These are phyloP conservation scores for Aspergillus luchuensis DNA, from an alignment of 2,329 filamentous ascomycete genomes.

Conservation along the genomic window DNA sequence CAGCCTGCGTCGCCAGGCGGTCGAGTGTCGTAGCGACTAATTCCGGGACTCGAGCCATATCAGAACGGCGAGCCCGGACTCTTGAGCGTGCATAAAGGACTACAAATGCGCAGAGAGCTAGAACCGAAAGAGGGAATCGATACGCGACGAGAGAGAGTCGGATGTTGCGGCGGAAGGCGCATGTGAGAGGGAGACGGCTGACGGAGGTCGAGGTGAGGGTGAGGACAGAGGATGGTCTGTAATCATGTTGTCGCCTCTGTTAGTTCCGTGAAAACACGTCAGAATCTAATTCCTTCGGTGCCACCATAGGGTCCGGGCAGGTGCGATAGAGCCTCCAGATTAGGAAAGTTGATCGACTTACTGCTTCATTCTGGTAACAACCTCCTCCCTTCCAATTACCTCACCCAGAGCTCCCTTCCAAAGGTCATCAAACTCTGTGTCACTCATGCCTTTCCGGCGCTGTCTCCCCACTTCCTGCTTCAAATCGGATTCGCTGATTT, in stretches of 20 bases:
- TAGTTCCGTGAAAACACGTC: slow-evolving; percentile 67
- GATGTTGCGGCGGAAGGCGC: slow-evolving; percentile 50
- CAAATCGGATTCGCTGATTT: slow-evolving; percentile 69
- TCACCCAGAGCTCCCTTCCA: slow-evolving; percentile 55
- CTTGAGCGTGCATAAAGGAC: slow-evolving; percentile 65
- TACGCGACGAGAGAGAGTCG: slow-evolving; percentile 53
- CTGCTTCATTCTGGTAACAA: slow-evolving; percentile 59
- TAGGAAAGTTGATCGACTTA: slow-evolving; percentile 49
- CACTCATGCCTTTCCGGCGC: slow-evolving; percentile 78
- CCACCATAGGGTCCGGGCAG: slow-evolving; percentile 1
- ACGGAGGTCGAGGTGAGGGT: slow-evolving; percentile 82
- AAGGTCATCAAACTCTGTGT: slow-evolving; percentile 88
- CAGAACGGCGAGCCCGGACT: slow-evolving; percentile 64
- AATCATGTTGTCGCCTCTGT: slow-evolving; percentile 74
- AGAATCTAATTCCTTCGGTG: slow-evolving; percentile 38
- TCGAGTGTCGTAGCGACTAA: slow-evolving; percentile 84
- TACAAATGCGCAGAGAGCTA: slow-evolving; percentile 49
- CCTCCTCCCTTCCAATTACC: slow-evolving; percentile 59
- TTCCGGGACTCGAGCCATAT: slow-evolving; percentile 73
- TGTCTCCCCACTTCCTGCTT: slow-evolving; percentile 75
- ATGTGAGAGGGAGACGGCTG: slow-evolving; percentile 81
- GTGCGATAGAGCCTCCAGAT: slow-evolving; percentile 23
- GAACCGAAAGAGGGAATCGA: slow-evolving; percentile 53
- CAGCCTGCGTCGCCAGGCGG: slow-evolving; percentile 79
- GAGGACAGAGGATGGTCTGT: slow-evolving; percentile 71